phyloP scores from a whole-genome alignment of 1,284 basidiomycete species.

The Trichosporon asahii region DNA sequence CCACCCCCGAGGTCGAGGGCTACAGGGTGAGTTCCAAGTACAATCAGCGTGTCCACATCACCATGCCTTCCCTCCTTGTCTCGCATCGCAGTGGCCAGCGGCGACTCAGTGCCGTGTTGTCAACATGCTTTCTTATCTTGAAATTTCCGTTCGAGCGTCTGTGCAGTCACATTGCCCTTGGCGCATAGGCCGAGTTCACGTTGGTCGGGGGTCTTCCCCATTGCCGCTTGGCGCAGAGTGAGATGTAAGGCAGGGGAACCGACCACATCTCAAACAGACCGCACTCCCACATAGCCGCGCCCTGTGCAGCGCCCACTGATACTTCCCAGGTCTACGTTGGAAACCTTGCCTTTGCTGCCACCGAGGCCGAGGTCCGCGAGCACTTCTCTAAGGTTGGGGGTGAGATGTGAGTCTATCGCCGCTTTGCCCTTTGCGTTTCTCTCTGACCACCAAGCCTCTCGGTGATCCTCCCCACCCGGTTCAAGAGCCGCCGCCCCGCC shows the following conservation, averaged over 20 bases:
- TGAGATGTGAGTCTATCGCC: slow-evolving; percentile 39
- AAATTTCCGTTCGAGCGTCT: not conserved
- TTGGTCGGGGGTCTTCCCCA: slow-evolving; percentile 5
- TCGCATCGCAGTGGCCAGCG: not conserved
- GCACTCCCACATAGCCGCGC: not conserved
- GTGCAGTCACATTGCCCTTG: not conserved
- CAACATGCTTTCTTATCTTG: not conserved
- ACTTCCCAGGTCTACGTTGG: slow-evolving; percentile 50
- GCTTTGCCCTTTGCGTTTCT: not conserved
- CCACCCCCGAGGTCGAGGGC: slow-evolving; percentile 25
- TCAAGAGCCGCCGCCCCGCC: slow-evolving; percentile 51
- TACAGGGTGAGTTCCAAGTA: slow-evolving; percentile 26
- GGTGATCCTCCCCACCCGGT: slow-evolving; percentile 41
- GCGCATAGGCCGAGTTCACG: not conserved
- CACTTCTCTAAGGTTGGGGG: slow-evolving; percentile 41
- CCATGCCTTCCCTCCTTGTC: not conserved
- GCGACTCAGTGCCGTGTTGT: not conserved
- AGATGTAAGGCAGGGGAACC: not conserved
- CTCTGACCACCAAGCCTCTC: slow-evolving; percentile 30
- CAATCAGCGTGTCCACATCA: not conserved
- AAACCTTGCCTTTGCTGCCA: slow-evolving; percentile 48
- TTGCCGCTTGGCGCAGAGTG: not conserved
- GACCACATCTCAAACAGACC: not conserved
- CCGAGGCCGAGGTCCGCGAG: slow-evolving; percentile 45
- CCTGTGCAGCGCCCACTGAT: slow-evolving; percentile 9